Evolutionary conservation across 176 grass and related monocot species (phyloP).

Genomic region (Aegilops umbellulata): DNA sequence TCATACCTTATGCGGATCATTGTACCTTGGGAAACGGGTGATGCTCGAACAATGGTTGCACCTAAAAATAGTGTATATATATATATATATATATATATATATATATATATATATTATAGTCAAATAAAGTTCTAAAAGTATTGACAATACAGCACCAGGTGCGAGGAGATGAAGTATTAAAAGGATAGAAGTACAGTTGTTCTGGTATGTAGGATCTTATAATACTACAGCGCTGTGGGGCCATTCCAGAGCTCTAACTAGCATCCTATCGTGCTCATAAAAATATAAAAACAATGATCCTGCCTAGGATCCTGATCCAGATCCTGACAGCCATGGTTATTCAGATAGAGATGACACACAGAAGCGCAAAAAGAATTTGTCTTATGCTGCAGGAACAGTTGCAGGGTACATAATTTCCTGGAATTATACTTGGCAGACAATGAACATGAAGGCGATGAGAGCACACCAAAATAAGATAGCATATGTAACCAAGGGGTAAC

Average conservation of each 20-base stretch:
- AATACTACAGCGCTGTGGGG: neutral
- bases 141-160: neutral
- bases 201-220: constrained; percentile 13
- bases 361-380: neutral
- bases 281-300: neutral
- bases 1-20: constrained; percentile 83
- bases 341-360: neutral
- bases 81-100: neutral
- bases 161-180: neutral
- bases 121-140: constrained; percentile 21
- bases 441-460: neutral
- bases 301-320: neutral
- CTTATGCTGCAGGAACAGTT: constrained; percentile 2
- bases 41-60: constrained; percentile 72
- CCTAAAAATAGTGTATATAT: constrained; percentile 48
- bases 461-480: constrained; percentile 1
- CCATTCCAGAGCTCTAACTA: neutral
- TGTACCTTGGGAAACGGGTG: constrained; percentile 93
- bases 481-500: constrained; percentile 15
- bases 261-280: neutral
- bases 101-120: neutral
- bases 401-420: neutral
- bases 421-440: neutral
- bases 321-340: neutral
- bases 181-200: neutral